Percentiles rank a stretch among this genome's conserved stretches.
These are phyloP conservation scores for Turritis glabra DNA, from an alignment of 345 rosid species.

Conservation along the genomic window DNA sequence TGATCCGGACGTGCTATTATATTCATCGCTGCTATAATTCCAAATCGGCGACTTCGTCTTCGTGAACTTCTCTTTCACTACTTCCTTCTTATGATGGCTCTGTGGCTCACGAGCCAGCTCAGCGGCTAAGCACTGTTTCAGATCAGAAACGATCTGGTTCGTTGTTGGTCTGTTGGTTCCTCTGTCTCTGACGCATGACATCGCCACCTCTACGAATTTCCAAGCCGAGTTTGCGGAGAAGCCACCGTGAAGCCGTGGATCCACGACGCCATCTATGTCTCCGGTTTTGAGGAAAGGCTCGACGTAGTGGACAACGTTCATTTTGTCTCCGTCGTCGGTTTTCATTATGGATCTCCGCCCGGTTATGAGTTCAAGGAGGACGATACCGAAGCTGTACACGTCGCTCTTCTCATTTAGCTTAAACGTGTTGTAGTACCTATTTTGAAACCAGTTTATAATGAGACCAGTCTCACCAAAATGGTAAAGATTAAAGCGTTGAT, in stretches of 20 bases:
- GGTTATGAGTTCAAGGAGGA: conserved; percentile 55
- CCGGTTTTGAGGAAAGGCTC: conserved; percentile 38
- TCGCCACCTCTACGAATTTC: conserved; percentile 38
- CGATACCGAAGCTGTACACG: conserved; percentile 56
- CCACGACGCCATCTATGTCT: conserved; percentile 37
- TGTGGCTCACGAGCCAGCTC: conserved; percentile 39
- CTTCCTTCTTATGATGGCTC: conserved; percentile 13
- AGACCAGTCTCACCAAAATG: background rate
- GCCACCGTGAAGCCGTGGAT: conserved; percentile 29
- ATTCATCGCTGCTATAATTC: conserved; percentile 14
- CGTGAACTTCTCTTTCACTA: conserved; percentile 9
- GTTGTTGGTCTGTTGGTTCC: conserved; percentile 34
- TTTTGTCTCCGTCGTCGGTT: conserved; percentile 36
- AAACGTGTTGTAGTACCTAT: conserved; percentile 43
- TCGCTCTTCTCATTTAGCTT: conserved; percentile 56
- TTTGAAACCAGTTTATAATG: background rate
- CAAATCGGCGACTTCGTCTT: background rate
- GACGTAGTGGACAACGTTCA: conserved; percentile 37
- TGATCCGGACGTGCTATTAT: conserved; percentile 27
- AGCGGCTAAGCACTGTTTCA: conserved; percentile 35
- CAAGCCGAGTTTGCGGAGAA: conserved; percentile 41
- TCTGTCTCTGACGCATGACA: conserved; percentile 39
- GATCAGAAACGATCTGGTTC: conserved; percentile 39
- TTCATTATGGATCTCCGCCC: conserved; percentile 47
- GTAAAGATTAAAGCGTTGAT: background rate